Base-by-base conservation (phyloP, 2,329 filamentous ascomycete genomes). In the Sphaerostilbella broomeana region DNA sequence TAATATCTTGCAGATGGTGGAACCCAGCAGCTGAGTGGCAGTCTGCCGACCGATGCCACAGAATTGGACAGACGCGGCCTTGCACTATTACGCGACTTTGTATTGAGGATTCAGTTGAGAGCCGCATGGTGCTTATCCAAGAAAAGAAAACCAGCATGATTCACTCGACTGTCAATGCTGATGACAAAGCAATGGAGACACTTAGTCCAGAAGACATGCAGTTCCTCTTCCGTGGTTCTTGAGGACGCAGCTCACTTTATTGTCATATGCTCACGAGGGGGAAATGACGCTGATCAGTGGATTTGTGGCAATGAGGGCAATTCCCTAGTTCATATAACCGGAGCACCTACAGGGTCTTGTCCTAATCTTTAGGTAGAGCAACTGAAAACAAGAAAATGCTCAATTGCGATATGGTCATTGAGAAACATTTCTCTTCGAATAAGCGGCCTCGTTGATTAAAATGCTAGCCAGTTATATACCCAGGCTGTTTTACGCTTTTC, bases 1-100 rank as follows among this genome's bases (percentile, higher is more conserved):
- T 27, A 30, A 29, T 20, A 18, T 19, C 15, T 27, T 3, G 50
- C 7, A 88, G 84, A 51, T 97, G 92, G 92, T 98, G 92, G 92
- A 97, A 97, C 52, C 92, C 92, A n/a, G 89, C 89, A n/a, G 90
- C 90, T 0, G 92, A 98, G 65, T 98, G 92, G 92, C 92, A 98
- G 64, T 92, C 85, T 46, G 92, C 92, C 3, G 92, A 98, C 60
- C 77, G 86, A 48, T 88, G 84, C 56, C 92, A 97, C 64, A 88
- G 92, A 40, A 98, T 97, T 51, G 92, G 92, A 21, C 92, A 98
- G 67, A 86, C 81, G 32, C 84, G 92, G 6, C 90, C 90, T 19
- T 97, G 92, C 59, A 86, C 86, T 24, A 94, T 98, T 52, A 97
- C 89, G 1, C 81, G 92, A 19, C 77, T 98, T 9, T 94, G 88